These are phyloP conservation scores for Candida anglica DNA, from an alignment of 805 yeast genomes.

Conservation along the genomic window DNA sequence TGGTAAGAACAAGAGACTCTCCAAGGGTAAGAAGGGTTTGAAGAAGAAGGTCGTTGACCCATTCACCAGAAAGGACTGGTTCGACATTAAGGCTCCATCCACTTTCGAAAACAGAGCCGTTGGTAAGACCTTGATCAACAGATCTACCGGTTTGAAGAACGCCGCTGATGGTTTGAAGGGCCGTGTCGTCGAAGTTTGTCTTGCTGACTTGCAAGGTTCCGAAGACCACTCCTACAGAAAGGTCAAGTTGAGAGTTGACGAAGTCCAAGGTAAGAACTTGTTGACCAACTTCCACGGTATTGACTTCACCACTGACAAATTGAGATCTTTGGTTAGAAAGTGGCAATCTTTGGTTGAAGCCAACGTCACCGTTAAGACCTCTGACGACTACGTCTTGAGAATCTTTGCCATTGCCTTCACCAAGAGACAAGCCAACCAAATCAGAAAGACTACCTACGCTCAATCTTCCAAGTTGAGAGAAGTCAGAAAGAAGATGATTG, in stretches of 20 bases:
- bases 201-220: slow-evolving; percentile 97
- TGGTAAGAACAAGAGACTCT: slow-evolving; percentile 63
- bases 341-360: slow-evolving; percentile 99
- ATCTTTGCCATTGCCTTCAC: slow-evolving; percentile 98
- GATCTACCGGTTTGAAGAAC: slow-evolving; percentile 95
- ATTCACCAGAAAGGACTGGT: slow-evolving; percentile 99
- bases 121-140: slow-evolving; percentile 98
- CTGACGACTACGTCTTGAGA: slow-evolving; percentile 96
- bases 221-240: slow-evolving; percentile 99
- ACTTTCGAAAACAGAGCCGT: slow-evolving; percentile 98
- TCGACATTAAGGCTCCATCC: slow-evolving; percentile 97
- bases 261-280: slow-evolving; percentile 97
- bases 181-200: slow-evolving; percentile 91
- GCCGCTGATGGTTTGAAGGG: slow-evolving; percentile 98
- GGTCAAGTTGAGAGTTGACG: slow-evolving; percentile 96
- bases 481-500: slow-evolving; percentile 94
- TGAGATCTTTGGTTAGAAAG: slow-evolving; percentile 96
- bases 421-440: slow-evolving; percentile 94
- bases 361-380: slow-evolving; percentile 95
- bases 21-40: slow-evolving; percentile 91
- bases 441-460: slow-evolving; percentile 97
- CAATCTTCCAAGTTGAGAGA: slow-evolving; percentile 97
- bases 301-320: slow-evolving; percentile 96
- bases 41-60: slow-evolving; percentile 99
- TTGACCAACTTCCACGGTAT: slow-evolving; percentile 99